Percentiles rank a stretch among this genome's conserved stretches.
Evolutionary conservation across 2,329 filamentous ascomycete species (phyloP).

Genomic region (Aspergillus sp.): DNA sequence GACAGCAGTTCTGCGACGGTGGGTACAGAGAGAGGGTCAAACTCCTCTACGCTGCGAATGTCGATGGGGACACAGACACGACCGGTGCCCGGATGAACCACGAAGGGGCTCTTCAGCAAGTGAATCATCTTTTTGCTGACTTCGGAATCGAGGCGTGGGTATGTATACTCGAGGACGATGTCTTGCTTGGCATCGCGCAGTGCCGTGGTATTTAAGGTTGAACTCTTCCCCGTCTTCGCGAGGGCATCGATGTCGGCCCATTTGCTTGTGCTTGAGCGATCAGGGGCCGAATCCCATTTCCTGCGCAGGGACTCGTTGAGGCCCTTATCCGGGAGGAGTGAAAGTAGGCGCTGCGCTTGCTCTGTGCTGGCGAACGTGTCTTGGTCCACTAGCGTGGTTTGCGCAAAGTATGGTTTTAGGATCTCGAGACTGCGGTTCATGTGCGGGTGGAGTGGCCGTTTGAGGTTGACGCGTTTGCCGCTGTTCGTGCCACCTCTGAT

Average conservation of each 20-base stretch:
- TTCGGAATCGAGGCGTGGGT: slow-evolving; percentile 92
- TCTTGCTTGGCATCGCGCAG: slow-evolving; percentile 92
- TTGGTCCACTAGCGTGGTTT: slow-evolving; percentile 77
- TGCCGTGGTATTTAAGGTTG: slow-evolving; percentile 68
- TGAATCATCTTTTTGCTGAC: slow-evolving; percentile 98
- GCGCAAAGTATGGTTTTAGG: slow-evolving; percentile 79
- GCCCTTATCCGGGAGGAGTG: slow-evolving; percentile 77
- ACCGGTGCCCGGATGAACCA: slow-evolving; percentile 91
- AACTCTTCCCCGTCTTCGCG: slow-evolving; percentile 73
- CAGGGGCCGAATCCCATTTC: slow-evolving; percentile 87
- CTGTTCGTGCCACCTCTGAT: slow-evolving; percentile 82
- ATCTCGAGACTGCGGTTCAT: slow-evolving; percentile 81
- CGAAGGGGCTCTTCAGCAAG: slow-evolving; percentile 94
- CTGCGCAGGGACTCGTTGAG: slow-evolving; percentile 77
- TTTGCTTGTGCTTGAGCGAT: slow-evolving; percentile 73
- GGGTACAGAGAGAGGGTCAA: slow-evolving; percentile 85
- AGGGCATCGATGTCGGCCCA: slow-evolving; percentile 92
- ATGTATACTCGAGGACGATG: slow-evolving; percentile 95
- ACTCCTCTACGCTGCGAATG: slow-evolving; percentile 68
- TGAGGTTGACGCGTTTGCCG: slow-evolving; percentile 82
- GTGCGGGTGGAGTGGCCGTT: slow-evolving; percentile 86
- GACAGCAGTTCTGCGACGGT: slow-evolving; percentile 78
- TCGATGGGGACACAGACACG: slow-evolving; percentile 96
- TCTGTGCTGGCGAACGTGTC: slow-evolving; percentile 77
- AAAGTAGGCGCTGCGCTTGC: slow-evolving; percentile 73